phyloP scores from a whole-genome alignment of 2,329 filamentous ascomycete species.

The Dendrostoma leiphaemia region DNA sequence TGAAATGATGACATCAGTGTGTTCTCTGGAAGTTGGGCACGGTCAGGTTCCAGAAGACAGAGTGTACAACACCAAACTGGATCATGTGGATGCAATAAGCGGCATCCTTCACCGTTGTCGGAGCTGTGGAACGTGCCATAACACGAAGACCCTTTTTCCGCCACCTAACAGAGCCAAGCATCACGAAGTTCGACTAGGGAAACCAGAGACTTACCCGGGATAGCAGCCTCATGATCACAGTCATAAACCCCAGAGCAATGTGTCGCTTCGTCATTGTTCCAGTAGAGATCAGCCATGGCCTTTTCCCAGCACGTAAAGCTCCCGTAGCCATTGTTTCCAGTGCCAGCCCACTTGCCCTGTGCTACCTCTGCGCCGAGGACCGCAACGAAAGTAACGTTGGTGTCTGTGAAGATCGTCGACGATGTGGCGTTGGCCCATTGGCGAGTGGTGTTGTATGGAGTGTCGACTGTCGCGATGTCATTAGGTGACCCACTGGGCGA shows the following conservation, averaged over 20 bases:
- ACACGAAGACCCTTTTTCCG: too few relatives aligned
- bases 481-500: slow-evolving; percentile 21
- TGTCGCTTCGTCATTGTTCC: slow-evolving; percentile 23
- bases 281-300: slow-evolving; percentile 25
- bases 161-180: too few relatives aligned
- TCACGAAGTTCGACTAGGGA: too few relatives aligned
- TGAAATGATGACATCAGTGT: too few relatives aligned
- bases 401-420: slow-evolving; percentile 27
- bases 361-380: slow-evolving; percentile 26
- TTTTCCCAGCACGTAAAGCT: slow-evolving; percentile 31
- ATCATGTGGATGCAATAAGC: too few relatives aligned
- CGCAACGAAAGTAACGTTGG: slow-evolving; percentile 28
- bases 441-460: slow-evolving; percentile 22
- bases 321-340: slow-evolving; percentile 30
- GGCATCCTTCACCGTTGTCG: too few relatives aligned
- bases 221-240: slow-evolving; percentile 28
- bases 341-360: slow-evolving; percentile 29
- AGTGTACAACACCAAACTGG: too few relatives aligned
- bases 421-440: slow-evolving; percentile 29
- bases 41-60: too few relatives aligned
- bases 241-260: slow-evolving; percentile 29
- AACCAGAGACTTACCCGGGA: slow-evolving; percentile 27
- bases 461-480: slow-evolving; percentile 28
- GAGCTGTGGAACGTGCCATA: too few relatives aligned
- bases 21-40: too few relatives aligned